These are phyloP conservation scores for Colletotrichum melonis DNA, from an alignment of 2,329 filamentous ascomycete genomes.

Conservation along the genomic window DNA sequence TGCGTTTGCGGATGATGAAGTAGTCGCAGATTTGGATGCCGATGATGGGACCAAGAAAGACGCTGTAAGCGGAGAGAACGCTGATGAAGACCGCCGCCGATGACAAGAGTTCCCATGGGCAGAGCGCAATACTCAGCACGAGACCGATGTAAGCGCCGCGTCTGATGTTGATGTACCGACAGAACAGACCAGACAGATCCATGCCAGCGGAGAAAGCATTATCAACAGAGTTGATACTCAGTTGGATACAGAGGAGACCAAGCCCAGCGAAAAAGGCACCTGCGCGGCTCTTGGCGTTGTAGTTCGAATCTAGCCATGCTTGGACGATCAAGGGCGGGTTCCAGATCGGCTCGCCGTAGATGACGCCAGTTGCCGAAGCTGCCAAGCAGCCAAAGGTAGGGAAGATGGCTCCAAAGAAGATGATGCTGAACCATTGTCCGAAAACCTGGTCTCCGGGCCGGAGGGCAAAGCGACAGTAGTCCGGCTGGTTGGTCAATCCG, in stretches of 20 bases:
- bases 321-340: constrained; percentile 47
- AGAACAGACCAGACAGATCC: constrained; percentile 64
- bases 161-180: constrained; percentile 66
- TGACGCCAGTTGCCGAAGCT: constrained; percentile 40
- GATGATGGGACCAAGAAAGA: constrained; percentile 51
- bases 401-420: constrained; percentile 52
- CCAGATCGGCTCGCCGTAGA: constrained; percentile 52
- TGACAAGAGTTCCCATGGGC: constrained; percentile 63
- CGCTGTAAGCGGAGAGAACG: constrained; percentile 49
- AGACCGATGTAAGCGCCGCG: constrained; percentile 62
- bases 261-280: constrained; percentile 37
- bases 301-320: constrained; percentile 23
- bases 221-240: constrained; percentile 36
- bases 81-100: constrained; percentile 49
- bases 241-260: constrained; percentile 33
- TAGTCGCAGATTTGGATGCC: constrained; percentile 53
- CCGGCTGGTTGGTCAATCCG: constrained; percentile 56
- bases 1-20: constrained; percentile 44
- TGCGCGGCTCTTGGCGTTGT: constrained; percentile 24
- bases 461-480: constrained; percentile 56
- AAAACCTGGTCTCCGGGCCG: constrained; percentile 53
- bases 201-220: constrained; percentile 58
- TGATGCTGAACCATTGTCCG: constrained; percentile 50
- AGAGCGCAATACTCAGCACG: constrained; percentile 55
- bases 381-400: constrained; percentile 52